phyloP scores from a whole-genome alignment of 2,329 filamentous ascomycete species.

The Aotearoamyces nothofagi region DNA sequence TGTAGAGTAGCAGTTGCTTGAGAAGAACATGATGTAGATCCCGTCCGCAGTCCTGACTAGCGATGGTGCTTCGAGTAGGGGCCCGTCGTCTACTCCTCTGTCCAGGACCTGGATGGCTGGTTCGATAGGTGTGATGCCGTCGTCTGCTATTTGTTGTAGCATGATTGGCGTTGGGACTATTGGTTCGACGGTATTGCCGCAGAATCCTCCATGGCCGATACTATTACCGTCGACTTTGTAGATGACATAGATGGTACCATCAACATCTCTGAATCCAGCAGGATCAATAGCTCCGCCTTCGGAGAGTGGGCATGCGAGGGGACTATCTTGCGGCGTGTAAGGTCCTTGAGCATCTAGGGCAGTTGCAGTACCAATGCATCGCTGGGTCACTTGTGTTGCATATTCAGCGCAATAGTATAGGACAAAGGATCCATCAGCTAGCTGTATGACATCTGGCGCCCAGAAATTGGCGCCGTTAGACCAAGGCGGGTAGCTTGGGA shows the following conservation, averaged over 20 bases:
- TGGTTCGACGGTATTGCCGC: conserved; percentile 27
- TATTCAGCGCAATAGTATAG: conserved; percentile 42
- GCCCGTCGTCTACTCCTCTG: conserved; percentile 28
- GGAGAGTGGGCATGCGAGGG: conserved; percentile 32
- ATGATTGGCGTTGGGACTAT: conserved; percentile 35
- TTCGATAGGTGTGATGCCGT: conserved; percentile 39
- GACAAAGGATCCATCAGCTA: conserved; percentile 36
- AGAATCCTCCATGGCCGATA: conserved; percentile 25
- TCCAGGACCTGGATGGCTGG: conserved; percentile 30
- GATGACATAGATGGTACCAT: conserved; percentile 38
- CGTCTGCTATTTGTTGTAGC: conserved; percentile 32
- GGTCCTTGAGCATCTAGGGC: conserved; percentile 32
- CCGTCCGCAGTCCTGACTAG: conserved; percentile 29
- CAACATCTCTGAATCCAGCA: conserved; percentile 38
- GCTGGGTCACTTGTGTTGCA: conserved; percentile 22
- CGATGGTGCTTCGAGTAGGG: conserved; percentile 46
- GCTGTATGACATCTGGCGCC: conserved; percentile 42
- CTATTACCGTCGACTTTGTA: conserved; percentile 54
- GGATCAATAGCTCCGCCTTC: conserved; percentile 49
- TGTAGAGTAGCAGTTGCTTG: conserved; percentile 40
- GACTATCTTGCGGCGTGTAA: conserved; percentile 20
- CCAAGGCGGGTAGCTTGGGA: conserved; percentile 38
- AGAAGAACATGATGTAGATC: conserved; percentile 46
- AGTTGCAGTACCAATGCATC: conserved; percentile 44
- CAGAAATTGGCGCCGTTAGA: conserved; percentile 37